Conservation (phyloP, 179 eudicot genomes). For the Silene noctiflora region DNA sequence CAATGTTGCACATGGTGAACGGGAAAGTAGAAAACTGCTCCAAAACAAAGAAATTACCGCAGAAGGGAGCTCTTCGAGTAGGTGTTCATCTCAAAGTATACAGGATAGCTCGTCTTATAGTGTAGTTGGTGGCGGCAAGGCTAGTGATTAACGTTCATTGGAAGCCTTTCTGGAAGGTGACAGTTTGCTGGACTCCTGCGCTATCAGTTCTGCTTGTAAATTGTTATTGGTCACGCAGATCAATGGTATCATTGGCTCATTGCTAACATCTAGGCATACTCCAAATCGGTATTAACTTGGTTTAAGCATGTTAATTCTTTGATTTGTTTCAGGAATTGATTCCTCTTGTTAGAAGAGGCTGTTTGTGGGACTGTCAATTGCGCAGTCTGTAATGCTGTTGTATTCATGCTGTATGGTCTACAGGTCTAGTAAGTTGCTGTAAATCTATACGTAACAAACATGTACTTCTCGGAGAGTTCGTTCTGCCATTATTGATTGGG, state of each 20-base stretch:
- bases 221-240: not conserved
- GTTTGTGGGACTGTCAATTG: not conserved
- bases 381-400: slow-evolving; percentile 6
- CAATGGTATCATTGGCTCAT: not conserved
- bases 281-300: not conserved
- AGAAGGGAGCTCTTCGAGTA: slow-evolving; percentile 30
- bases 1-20: slow-evolving; percentile 39
- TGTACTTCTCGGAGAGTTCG: not conserved
- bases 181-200: not conserved
- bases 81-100: slow-evolving; percentile 31
- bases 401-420: slow-evolving; percentile 1
- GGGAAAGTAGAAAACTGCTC: slow-evolving; percentile 27
- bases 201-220: not conserved
- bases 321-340: slow-evolving; percentile 14
- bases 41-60: slow-evolving; percentile 37
- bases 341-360: not conserved
- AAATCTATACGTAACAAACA: not conserved
- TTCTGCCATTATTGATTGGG: too few species aligned
- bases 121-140: slow-evolving; percentile 28
- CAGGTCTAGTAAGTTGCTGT: not conserved
- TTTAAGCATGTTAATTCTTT: slow-evolving; percentile 7
- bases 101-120: slow-evolving; percentile 36
- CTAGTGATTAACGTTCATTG: slow-evolving; percentile 14
- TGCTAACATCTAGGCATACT: not conserved
- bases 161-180: not conserved